phyloP scores from a whole-genome alignment of 345 rosid species.

The Eutrema heterophyllum region DNA sequence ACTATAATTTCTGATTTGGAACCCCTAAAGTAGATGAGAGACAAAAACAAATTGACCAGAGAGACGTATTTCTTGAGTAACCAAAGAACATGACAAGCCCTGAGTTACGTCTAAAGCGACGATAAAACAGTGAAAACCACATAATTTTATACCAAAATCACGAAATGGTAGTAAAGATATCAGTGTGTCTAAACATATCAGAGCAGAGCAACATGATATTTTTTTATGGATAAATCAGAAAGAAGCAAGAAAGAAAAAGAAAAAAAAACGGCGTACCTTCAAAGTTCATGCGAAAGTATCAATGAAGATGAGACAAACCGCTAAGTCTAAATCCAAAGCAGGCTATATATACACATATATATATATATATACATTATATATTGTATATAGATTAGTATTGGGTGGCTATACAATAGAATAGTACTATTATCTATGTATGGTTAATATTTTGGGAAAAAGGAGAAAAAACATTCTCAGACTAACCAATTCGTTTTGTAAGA shows the following conservation, averaged over 20 bases:
- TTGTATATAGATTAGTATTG: slow-evolving; percentile 19
- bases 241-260: neutral
- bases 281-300: neutral
- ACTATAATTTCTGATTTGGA: neutral
- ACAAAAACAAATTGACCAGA: neutral
- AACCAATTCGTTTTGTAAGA: neutral
- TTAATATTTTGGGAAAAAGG: neutral
- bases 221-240: neutral
- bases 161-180: neutral
- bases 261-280: neutral
- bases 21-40: neutral
- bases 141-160: neutral
- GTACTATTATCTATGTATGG: neutral
- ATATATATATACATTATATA: neutral
- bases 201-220: neutral
- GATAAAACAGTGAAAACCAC: neutral
- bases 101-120: neutral
- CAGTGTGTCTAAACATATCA: neutral
- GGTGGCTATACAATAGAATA: slow-evolving; percentile 2
- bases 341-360: neutral
- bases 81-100: neutral
- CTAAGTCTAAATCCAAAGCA: slow-evolving; percentile 5
- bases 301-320: slow-evolving; percentile 7
- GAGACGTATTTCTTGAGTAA: neutral
- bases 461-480: neutral